These are phyloP conservation scores for Artemisia annua DNA, from an alignment of 129 eudicot genomes.

Conservation along the genomic window DNA sequence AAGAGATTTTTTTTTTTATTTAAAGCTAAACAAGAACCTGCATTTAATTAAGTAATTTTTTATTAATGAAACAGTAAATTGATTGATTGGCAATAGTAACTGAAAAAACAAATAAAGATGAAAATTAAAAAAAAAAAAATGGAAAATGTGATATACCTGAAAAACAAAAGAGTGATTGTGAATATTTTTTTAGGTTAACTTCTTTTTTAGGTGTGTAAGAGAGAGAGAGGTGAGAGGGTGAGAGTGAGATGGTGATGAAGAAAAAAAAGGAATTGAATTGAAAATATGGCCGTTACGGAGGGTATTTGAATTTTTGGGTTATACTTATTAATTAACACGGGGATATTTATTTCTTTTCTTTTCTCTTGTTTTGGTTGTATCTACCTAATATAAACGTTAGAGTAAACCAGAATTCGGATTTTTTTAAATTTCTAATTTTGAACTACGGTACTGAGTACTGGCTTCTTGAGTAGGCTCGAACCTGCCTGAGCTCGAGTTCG, in stretches of 20 bases:
- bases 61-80: not conserved
- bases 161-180: not conserved
- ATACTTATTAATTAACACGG: not conserved
- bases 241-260: not conserved
- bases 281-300: conserved; percentile 13
- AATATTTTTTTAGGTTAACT: not conserved
- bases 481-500: no score
- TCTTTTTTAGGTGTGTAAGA: not conserved
- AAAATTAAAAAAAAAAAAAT: not conserved
- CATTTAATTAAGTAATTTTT: not conserved
- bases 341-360: not conserved
- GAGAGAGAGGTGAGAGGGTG: not conserved
- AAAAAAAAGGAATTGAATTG: not conserved
- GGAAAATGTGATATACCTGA: not conserved
- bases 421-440: no score
- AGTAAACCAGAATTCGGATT: not conserved
- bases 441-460: no score
- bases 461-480: no score
- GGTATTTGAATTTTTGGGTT: conserved; percentile 1
- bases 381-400: not conserved
- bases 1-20: no score
- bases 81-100: not conserved
- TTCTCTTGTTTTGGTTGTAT: not conserved
- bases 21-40: not conserved
- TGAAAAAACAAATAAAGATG: not conserved